Conservation (phyloP, 495 filamentous ascomycete species). For the Tuber melanosporum region DNA sequence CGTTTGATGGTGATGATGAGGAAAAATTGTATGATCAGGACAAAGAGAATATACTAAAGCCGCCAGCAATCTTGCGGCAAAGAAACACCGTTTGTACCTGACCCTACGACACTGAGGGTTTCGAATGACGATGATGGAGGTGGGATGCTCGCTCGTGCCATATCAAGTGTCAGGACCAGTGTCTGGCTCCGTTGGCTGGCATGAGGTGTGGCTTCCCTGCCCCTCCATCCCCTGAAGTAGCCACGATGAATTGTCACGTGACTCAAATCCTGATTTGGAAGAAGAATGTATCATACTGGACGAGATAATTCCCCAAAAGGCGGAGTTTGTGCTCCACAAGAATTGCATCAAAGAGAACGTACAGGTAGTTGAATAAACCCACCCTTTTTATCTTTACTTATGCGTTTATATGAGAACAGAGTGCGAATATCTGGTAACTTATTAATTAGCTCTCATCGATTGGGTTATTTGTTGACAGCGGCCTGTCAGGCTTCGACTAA, state of each 20-base stretch:
- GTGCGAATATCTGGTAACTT: not conserved
- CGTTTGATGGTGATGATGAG: not conserved
- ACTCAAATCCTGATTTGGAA: not conserved
- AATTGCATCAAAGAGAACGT: not conserved
- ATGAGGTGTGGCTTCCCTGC: not conserved
- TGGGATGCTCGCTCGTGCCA: not conserved
- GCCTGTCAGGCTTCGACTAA: not conserved
- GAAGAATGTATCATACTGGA: not conserved
- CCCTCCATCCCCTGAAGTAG: not conserved
- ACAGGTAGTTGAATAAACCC: not conserved
- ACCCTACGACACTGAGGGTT: not conserved
- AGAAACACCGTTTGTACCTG: not conserved
- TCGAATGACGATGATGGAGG: not conserved
- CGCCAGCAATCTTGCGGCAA: not conserved
- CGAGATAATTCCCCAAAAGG: not conserved
- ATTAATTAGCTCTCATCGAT: not conserved
- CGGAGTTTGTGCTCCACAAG: not conserved
- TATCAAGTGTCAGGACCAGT: not conserved
- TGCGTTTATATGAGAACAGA: not conserved
- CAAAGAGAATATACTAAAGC: not conserved
- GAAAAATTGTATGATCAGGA: not conserved
- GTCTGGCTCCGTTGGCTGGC: not conserved
- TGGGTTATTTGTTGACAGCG: not conserved
- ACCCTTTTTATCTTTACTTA: not conserved
- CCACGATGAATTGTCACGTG: not conserved